Evolutionary conservation across 2,329 filamentous ascomycete species (phyloP).

Genomic region (Colletotrichum costaricense): DNA sequence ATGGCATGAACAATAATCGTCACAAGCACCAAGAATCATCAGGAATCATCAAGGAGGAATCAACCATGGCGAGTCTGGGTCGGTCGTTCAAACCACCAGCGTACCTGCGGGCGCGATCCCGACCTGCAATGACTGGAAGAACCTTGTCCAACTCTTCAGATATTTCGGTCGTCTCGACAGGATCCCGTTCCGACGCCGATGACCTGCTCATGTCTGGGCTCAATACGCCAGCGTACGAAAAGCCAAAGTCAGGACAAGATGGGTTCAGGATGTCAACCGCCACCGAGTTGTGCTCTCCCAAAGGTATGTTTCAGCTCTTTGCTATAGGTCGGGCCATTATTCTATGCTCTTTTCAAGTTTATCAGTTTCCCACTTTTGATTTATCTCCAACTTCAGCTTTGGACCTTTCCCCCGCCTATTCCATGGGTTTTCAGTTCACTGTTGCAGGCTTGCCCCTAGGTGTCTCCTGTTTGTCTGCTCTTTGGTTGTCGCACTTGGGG

Average conservation of each 20-base stretch:
- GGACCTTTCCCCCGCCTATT: background rate
- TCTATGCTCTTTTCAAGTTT: background rate
- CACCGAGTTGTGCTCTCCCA: slow-evolving; percentile 8
- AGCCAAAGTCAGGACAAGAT: slow-evolving; percentile 18
- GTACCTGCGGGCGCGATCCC: slow-evolving; percentile 52
- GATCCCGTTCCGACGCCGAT: slow-evolving; percentile 39
- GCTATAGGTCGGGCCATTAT: background rate
- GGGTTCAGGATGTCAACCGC: slow-evolving; percentile 3
- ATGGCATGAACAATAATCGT: slow-evolving; percentile 1
- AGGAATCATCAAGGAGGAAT: slow-evolving; percentile 9
- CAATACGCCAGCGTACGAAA: slow-evolving; percentile 36
- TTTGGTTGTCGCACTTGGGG: background rate
- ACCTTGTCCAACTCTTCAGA: slow-evolving; percentile 61
- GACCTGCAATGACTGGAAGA: slow-evolving; percentile 56
- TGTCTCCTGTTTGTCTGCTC: background rate
- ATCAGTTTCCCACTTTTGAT: background rate
- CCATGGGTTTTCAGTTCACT: background rate
- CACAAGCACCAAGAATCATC: background rate
- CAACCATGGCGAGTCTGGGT: slow-evolving; percentile 59
- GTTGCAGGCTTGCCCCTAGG: background rate
- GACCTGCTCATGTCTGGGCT: slow-evolving; percentile 50
- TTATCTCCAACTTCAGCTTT: slow-evolving; percentile 1
- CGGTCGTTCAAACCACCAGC: slow-evolving; percentile 61
- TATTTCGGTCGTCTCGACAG: slow-evolving; percentile 50
- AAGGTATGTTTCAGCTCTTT: slow-evolving; percentile 17